Base-by-base conservation (phyloP, 495 filamentous ascomycete species). In the Lasiosphaeriaceae sp. region DNA sequence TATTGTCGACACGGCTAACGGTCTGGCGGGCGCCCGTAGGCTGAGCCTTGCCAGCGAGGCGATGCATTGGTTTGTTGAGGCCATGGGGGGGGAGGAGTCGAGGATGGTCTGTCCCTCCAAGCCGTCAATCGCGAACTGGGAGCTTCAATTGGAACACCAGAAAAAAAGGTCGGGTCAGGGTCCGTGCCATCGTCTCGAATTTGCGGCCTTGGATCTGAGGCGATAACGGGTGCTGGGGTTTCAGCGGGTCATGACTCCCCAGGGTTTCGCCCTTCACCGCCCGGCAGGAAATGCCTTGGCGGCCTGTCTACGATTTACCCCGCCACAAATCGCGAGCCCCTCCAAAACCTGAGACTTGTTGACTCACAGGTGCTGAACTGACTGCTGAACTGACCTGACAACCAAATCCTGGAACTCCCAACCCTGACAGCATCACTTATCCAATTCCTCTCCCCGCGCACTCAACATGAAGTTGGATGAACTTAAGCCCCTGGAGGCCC, bases 31-130 rank as follows among this genome's bases (percentile, higher is more conserved):
- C 48, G 14, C 71, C 44, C 20, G 71, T 5, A 78, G 66, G 51
- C 64, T 87, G 22, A 84, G 72, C 57, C 73, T 87, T 71, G 85
- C 85, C 64, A 83, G 71, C 11, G 81, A 84, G 65, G 83, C 80
- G 59, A 88, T 75, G 66, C 83, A 87, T 56, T 73, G 67, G 57
- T 65, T 71, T 56, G 71, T 66, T 37, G 76, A 69, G 39, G 72
- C 71, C 77, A 80, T 80, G 34, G 60, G 55, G 52, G 43, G 34
- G 60, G 55, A 50, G 43, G 43, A 52, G 12, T 16, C 20, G 22
- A 26, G 21, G 24, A n/a, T 34, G n/a, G 16, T 34, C 34, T 7
- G 11, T 21, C 11, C 37, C 11, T 11, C 24, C 23, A 21, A 11
- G 26, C 7, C 47, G 47, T 16, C 24, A 23, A 57, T 46, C 34